Evolutionary conservation across 1,139 yeast genomes (phyloP).

Genomic region (Suhomyces atakaporum): DNA sequence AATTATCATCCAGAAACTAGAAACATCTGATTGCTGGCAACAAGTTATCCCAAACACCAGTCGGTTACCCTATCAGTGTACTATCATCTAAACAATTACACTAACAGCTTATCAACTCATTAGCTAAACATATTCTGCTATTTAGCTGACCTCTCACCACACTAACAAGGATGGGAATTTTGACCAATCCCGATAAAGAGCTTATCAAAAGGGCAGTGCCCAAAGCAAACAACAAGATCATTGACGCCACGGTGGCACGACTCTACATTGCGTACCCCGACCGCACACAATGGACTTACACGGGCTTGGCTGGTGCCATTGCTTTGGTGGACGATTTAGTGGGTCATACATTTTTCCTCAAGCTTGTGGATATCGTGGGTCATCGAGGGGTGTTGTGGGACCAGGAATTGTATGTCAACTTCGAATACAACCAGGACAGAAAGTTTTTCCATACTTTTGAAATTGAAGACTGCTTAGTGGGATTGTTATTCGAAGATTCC

Average conservation of each 20-base stretch:
- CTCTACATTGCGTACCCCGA: conserved; percentile 89
- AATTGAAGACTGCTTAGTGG: conserved; percentile 87
- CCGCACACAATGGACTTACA: conserved; percentile 77
- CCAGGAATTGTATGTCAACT: conserved; percentile 87
- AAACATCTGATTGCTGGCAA: too few species aligned
- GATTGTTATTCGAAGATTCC: conserved; percentile 85
- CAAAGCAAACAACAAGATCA: conserved; percentile 79
- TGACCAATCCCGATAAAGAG: conserved; percentile 76
- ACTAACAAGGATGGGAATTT: conserved; percentile 66
- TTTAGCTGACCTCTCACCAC: too few species aligned
- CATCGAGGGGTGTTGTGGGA: conserved; percentile 93
- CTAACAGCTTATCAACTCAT: too few species aligned
- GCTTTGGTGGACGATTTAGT: conserved; percentile 88
- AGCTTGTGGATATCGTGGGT: conserved; percentile 81
- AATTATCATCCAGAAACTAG: too few species aligned
- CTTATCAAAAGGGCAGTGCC: conserved; percentile 87
- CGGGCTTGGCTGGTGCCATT: conserved; percentile 88
- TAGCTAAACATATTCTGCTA: too few species aligned
- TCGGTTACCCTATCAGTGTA: too few species aligned
- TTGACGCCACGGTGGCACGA: conserved; percentile 90
- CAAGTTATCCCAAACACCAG: too few species aligned
- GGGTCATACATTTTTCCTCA: conserved; percentile 90
- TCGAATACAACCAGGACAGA: conserved; percentile 89
- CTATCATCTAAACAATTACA: too few species aligned
- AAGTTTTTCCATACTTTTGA: conserved; percentile 95